Conservation (phyloP, 2,329 filamentous ascomycete genomes). For the Microdochium nivale region DNA sequence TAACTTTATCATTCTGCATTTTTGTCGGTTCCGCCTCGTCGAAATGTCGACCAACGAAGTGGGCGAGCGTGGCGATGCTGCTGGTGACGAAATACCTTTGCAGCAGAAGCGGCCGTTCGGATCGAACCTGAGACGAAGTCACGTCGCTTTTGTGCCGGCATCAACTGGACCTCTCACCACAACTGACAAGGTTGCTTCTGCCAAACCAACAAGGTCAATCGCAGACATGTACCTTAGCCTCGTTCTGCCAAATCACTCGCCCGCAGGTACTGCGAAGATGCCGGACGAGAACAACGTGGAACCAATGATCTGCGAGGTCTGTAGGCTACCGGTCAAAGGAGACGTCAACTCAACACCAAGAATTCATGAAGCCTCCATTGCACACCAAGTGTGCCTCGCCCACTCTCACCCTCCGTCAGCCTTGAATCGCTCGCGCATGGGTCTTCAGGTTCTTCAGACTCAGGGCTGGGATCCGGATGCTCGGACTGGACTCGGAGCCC, state of each 20-base stretch:
- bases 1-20: not conserved
- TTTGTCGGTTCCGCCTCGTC: not conserved
- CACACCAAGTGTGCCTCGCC: conserved; percentile 61
- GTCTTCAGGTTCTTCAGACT: conserved; percentile 54
- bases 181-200: conserved; percentile 10
- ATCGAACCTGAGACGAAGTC: conserved; percentile 43
- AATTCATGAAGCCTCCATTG: conserved; percentile 53
- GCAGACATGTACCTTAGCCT: conserved; percentile 59
- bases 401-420: conserved; percentile 67
- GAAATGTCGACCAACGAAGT: not conserved
- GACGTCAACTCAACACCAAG: not conserved
- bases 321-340: conserved; percentile 43
- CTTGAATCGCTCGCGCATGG: conserved; percentile 62
- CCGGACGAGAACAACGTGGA: not conserved
- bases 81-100: conserved; percentile 28
- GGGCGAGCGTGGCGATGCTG: not conserved
- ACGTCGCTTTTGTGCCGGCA: conserved; percentile 50
- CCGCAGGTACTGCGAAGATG: not conserved
- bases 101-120: conserved; percentile 47
- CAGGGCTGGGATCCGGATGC: conserved; percentile 71
- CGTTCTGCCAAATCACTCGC: conserved; percentile 41
- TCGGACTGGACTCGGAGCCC: conserved; percentile 61
- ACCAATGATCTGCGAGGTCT: conserved; percentile 43
- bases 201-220: conserved; percentile 23
- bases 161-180: conserved; percentile 26